Evolutionary conservation across 257 asterid genomes (phyloP), one percentile per base, ranked within the genome.

Genomic region (Capsicum baccatum): DNA sequence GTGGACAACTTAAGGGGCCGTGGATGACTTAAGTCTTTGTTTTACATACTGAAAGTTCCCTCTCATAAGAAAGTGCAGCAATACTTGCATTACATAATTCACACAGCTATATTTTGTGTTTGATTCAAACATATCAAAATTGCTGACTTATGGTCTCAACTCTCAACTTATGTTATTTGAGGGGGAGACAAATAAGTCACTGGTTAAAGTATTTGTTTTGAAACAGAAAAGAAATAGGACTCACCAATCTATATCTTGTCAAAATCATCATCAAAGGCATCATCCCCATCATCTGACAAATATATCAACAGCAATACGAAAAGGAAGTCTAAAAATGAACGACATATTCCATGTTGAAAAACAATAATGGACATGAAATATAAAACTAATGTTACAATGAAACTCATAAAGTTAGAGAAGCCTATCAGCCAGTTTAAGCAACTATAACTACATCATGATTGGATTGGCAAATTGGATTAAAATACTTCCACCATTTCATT

Each of bases 261-360:
- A 90, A 94, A 94, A 89, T 95, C 99, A 84, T 93, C 98, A 63
- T 93, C 98, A 54, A 94, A 90, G 76, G 88, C 95, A 81, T 90
- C 89, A 83, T 88, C 92, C 9, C 92, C 95, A 85, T 88, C 98
- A 88, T 95, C 99, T 95, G 91, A 86, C 42, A 89, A 87, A 86
- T 68, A 50, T 63, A 12, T 76, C 81, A 76, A 52, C 47, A 26
- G 81, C 14, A 76, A 76, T 26, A 76, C 21, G 48, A 76, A 76
- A 44, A 52, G 60, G 8, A 52, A 76, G 52, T 54, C 81, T 47
- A 26, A 52, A 26, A 0, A 13, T 15, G 47, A 76, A 50, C 19
- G 37, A 50, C 81, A 52, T 26, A 76, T 76, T 50, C 47, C 21
- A 76, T 48, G 19, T 48, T 11, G 47, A 52, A 50, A 50, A 74